phyloP scores from a whole-genome alignment of 768 basidiomycete species.

The Wakefieldia striispora region DNA sequence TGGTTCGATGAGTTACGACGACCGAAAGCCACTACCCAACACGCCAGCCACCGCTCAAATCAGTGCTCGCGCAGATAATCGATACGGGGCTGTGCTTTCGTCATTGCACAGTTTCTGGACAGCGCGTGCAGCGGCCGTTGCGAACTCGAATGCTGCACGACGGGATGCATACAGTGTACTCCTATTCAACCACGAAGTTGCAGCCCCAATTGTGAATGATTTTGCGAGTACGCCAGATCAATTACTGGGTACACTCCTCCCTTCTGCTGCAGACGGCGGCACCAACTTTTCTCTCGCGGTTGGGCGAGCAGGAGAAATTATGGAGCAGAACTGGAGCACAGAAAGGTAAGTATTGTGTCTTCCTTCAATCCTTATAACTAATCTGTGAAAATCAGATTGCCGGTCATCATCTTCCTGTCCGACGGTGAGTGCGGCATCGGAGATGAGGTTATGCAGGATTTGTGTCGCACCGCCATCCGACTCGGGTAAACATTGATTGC shows the following conservation, averaged over 20 bases:
- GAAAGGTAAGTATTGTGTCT: conserved; percentile 38
- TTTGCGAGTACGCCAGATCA: conserved; percentile 43
- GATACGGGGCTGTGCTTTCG: conserved; percentile 59
- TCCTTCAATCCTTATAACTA: neutral
- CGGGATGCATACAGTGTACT: conserved; percentile 58
- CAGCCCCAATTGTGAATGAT: conserved; percentile 41
- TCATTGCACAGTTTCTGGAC: conserved; percentile 56
- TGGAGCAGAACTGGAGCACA: conserved; percentile 49
- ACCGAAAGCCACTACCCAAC: conserved; percentile 43
- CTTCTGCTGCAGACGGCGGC: conserved; percentile 28
- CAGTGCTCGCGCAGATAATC: conserved; percentile 37
- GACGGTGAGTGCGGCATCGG: conserved; percentile 47
- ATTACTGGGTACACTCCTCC: conserved; percentile 40
- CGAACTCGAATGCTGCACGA: conserved; percentile 28
- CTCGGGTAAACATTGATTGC: conserved; percentile 39
- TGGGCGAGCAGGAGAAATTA: conserved; percentile 30
- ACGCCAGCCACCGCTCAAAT: conserved; percentile 44
- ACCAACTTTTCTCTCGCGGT: conserved; percentile 49
- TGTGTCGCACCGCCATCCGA: conserved; percentile 42
- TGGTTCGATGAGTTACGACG: conserved; percentile 44
- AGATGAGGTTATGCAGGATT: conserved; percentile 38
- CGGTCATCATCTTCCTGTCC: conserved; percentile 40
- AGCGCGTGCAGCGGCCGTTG: conserved; percentile 43
- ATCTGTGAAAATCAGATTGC: conserved; percentile 8
- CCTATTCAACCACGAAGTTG: conserved; percentile 36